Conservation (phyloP, 2,329 filamentous ascomycete species). For the Aspergillus viridinutans region DNA sequence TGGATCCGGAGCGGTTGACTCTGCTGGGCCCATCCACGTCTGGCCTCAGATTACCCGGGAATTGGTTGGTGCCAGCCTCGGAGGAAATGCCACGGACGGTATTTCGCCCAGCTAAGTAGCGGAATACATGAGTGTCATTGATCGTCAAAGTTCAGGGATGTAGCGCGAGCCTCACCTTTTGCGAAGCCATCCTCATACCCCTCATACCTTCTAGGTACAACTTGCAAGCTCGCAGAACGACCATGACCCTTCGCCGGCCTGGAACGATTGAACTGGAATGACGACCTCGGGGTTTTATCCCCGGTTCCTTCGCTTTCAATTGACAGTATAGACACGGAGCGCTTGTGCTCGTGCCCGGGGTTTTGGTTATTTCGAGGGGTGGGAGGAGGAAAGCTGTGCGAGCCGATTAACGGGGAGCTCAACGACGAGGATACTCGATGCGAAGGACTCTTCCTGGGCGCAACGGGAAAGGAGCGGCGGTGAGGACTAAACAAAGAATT, state of each 20-base stretch:
- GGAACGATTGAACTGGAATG: slow-evolving; percentile 39
- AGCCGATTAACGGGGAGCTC: slow-evolving; percentile 35
- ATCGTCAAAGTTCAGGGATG: background rate
- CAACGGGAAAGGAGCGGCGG: slow-evolving; percentile 33
- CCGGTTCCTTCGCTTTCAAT: slow-evolving; percentile 53
- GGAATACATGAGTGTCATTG: slow-evolving; percentile 2
- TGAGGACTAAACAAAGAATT: slow-evolving; percentile 32
- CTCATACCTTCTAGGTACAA: slow-evolving; percentile 51
- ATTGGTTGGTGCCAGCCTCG: slow-evolving; percentile 29
- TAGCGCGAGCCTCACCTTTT: slow-evolving; percentile 32
- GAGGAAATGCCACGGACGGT: slow-evolving; percentile 29
- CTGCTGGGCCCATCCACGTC: slow-evolving; percentile 29
- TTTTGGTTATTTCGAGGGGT: slow-evolving; percentile 30
- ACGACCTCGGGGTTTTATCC: slow-evolving; percentile 27
- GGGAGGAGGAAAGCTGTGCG: slow-evolving; percentile 41
- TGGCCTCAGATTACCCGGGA: slow-evolving; percentile 28
- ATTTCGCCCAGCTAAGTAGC: slow-evolving; percentile 27
- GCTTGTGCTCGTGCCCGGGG: slow-evolving; percentile 59
- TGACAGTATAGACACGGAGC: slow-evolving; percentile 78
- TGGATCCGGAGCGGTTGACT: slow-evolving; percentile 20
- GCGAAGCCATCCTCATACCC: slow-evolving; percentile 36
- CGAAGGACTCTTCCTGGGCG: slow-evolving; percentile 30
- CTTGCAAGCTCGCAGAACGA: slow-evolving; percentile 77
- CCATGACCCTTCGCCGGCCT: slow-evolving; percentile 63
- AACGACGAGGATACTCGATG: slow-evolving; percentile 40